Evolutionary conservation across 176 grass and related monocot genomes (phyloP).

Genomic region (Lolium rigidum): DNA sequence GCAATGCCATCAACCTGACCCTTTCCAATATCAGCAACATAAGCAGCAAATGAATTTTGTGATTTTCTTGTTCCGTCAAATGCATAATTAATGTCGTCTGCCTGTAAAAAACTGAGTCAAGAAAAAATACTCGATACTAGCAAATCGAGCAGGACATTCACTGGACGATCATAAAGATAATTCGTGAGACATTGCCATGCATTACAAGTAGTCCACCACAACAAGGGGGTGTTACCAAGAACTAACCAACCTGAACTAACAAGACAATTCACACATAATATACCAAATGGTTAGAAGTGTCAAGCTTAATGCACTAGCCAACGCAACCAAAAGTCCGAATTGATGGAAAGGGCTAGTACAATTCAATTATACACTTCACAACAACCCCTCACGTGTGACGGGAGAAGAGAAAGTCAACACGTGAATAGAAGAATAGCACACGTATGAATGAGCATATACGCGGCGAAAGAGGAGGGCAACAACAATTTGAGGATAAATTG

Average conservation of each 20-base stretch:
- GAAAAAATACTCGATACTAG: conserved; percentile 18
- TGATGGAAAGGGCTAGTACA: too few relatives aligned
- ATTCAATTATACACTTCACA: too few relatives aligned
- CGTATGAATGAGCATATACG: too few relatives aligned
- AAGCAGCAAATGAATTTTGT: conserved; percentile 61
- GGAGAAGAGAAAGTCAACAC: too few relatives aligned
- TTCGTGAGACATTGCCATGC: neutral
- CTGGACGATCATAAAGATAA: conserved; percentile 19
- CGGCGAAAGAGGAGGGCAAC: too few relatives aligned
- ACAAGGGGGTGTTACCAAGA: neutral
- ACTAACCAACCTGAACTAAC: conserved; percentile 8
- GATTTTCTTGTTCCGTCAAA: conserved; percentile 93
- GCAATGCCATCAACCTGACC: conserved; percentile 49
- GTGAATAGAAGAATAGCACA: too few relatives aligned
- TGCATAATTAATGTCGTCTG: conserved; percentile 76
- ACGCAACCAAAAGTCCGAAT: too few relatives aligned
- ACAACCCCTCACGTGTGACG: too few relatives aligned
- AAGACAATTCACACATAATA: neutral
- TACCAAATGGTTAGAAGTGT: neutral
- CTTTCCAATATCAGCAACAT: conserved; percentile 58
- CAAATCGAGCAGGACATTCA: conserved; percentile 33
- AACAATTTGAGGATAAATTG: too few relatives aligned
- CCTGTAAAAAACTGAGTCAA: conserved; percentile 55
- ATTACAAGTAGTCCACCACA: conserved; percentile 1
- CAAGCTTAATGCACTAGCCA: too few relatives aligned